These are phyloP conservation scores for Pestalotiopsis fici DNA, from an alignment of 2,329 filamentous ascomycete genomes.

Conservation along the genomic window DNA sequence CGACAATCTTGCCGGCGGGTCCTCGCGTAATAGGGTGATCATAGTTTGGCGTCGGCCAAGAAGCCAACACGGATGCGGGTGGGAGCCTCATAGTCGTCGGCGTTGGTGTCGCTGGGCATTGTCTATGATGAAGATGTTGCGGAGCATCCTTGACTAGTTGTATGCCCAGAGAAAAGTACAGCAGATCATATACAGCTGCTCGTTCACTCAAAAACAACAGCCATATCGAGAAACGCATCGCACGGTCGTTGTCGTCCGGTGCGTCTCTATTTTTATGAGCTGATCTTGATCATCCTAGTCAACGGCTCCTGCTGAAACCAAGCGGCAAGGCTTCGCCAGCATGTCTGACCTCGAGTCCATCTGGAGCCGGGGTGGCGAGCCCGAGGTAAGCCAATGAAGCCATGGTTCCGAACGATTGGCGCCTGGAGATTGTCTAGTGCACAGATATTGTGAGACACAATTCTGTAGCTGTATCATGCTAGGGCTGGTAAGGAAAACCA, in stretches of 20 bases:
- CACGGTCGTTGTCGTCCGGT: not conserved
- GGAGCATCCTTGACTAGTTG: not conserved
- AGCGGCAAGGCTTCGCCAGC: too few relatives aligned
- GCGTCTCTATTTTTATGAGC: not conserved
- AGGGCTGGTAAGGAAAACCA: not conserved
- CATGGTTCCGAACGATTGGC: not conserved
- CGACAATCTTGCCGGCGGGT: slow-evolving; percentile 25
- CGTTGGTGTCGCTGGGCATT: not conserved
- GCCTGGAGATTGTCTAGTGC: not conserved
- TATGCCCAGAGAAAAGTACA: not conserved
- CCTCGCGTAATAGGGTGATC: slow-evolving; percentile 31
- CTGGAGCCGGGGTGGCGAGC: not conserved
- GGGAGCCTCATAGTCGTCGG: slow-evolving; percentile 24
- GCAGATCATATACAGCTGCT: not conserved
- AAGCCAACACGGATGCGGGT: slow-evolving; percentile 19
- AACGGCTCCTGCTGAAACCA: not conserved
- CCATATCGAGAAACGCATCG: not conserved
- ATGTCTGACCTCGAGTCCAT: not conserved
- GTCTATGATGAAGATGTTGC: not conserved
- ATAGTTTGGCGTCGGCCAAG: slow-evolving; percentile 34
- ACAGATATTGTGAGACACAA: not conserved
- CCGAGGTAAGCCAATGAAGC: not conserved
- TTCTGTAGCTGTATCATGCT: not conserved
- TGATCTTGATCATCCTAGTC: not conserved
- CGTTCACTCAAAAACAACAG: not conserved